Base-by-base conservation (phyloP, 176 grass and related monocot species). In the Otatea glauca region DNA sequence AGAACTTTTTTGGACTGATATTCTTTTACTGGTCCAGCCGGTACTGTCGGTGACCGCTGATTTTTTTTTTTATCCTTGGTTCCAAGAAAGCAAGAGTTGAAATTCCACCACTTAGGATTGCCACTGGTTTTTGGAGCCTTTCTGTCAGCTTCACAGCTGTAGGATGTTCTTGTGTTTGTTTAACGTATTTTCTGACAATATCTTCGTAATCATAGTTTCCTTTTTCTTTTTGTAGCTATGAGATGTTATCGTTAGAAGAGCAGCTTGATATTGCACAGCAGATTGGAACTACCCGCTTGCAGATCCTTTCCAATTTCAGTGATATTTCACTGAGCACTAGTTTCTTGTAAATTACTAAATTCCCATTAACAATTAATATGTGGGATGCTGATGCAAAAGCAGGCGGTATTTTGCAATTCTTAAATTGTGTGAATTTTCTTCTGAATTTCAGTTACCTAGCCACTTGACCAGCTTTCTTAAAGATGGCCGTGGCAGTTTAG, bases 251-350 rank as follows among this genome's bases (percentile, higher is more conserved):
- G 35, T 72, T 98, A 63, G 92, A 90, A 61, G 91, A 98, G 65
- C 92, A 98, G 79, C 74, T 92, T n/a, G 96, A 98, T n/a, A 92
- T 95, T 74, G 92, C 96, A 7, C 87, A 90, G 24, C 91, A 95
- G 75, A 93, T 92, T 85, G 91, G 88, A 55, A 94, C 91, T 10
- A 98, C 92, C 10, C 91, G 96, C 13, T 77, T 89, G 0, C 96
- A 95, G 66, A 93, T 98, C 88, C 91, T 95, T 79, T 93, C 87
- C 35, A 95, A 93, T 70, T 92, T 98, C 43, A 90, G 73, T 70
- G 95, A 98, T 86, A 82, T 95, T 74, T 94, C 89, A 20, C 72
- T 95, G 12, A 91, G 92, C 7, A 98, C 91, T 25, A 94, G 95
- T 86, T 95, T 98, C 85, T 75, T 95, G 68, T 98, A 80, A 93